These are phyloP conservation scores for Coemansia sp. DNA, from an alignment of 192 early-diverging fungal species.

Conservation along the genomic window DNA sequence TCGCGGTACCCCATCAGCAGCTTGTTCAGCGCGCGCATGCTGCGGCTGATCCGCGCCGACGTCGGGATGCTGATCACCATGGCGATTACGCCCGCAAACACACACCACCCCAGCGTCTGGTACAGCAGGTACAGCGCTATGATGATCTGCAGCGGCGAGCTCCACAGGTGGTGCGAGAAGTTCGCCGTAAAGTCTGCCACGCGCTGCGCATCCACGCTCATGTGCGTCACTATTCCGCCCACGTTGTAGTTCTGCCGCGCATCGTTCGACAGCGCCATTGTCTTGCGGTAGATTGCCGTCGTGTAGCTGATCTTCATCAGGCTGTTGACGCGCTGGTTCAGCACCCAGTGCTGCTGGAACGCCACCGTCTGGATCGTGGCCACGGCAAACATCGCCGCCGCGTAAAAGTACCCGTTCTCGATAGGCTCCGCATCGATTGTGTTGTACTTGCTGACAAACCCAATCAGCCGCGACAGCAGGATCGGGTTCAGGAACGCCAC, in stretches of 20 bases:
- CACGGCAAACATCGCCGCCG: slow-evolving; percentile 77
- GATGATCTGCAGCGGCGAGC: slow-evolving; percentile 79
- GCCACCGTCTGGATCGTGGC: slow-evolving; percentile 81
- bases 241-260: slow-evolving; percentile 82
- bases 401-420: slow-evolving; percentile 79
- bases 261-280: slow-evolving; percentile 78
- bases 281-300: slow-evolving; percentile 89
- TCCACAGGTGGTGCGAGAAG: slow-evolving; percentile 80
- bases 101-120: slow-evolving; percentile 77
- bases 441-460: slow-evolving; percentile 64
- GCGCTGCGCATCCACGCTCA: slow-evolving; percentile 74
- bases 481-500: slow-evolving; percentile 84
- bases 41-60: slow-evolving; percentile 69
- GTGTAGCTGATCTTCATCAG: slow-evolving; percentile 75
- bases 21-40: slow-evolving; percentile 78
- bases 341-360: slow-evolving; percentile 91
- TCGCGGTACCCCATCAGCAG: slow-evolving; percentile 74
- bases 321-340: slow-evolving; percentile 82
- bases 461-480: slow-evolving; percentile 74
- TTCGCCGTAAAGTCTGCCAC: slow-evolving; percentile 67
- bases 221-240: slow-evolving; percentile 75
- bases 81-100: slow-evolving; percentile 82
- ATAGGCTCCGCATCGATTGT: slow-evolving; percentile 61
- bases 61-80: slow-evolving; percentile 87
- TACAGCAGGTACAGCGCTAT: slow-evolving; percentile 80